These are phyloP conservation scores for Arthrocladium fulminans DNA, from an alignment of 2,329 filamentous ascomycete species.

Conservation along the genomic window DNA sequence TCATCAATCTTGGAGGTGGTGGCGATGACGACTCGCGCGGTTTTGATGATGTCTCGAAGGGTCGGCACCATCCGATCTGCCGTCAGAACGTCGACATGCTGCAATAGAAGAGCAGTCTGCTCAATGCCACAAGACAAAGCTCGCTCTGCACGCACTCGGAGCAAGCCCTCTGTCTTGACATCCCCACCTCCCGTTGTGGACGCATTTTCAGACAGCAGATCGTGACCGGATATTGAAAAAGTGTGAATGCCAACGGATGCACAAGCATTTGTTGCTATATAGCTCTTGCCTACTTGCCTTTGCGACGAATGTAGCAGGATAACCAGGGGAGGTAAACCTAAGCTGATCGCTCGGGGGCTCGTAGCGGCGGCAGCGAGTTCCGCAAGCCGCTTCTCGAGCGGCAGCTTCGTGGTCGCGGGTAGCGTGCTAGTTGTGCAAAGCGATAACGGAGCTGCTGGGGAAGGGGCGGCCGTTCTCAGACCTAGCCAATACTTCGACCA, in stretches of 20 bases:
- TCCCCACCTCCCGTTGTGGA: conserved; percentile 70
- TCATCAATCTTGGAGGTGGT: conserved; percentile 95
- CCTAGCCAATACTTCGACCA: conserved; percentile 88
- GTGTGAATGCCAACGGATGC: conserved; percentile 83
- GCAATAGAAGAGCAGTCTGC: conserved; percentile 74
- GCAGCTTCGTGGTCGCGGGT: conserved; percentile 45
- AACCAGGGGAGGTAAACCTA: conserved; percentile 79
- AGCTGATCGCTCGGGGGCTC: conserved; percentile 73
- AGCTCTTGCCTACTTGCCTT: conserved; percentile 86
- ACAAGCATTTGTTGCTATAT: conserved; percentile 65
- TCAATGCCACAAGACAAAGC: conserved; percentile 80
- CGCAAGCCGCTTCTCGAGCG: conserved; percentile 61
- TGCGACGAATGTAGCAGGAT: conserved; percentile 87
- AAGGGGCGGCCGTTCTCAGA: conserved; percentile 55
- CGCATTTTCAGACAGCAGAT: conserved; percentile 78
- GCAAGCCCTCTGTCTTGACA: conserved; percentile 84
- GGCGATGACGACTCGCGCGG: conserved; percentile 74
- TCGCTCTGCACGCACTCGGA: conserved; percentile 78
- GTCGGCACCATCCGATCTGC: conserved; percentile 83
- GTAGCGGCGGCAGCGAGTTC: conserved; percentile 84
- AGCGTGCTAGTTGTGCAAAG: conserved; percentile 24
- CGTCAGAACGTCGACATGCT: conserved; percentile 81
- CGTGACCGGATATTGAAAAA: conserved; percentile 82
- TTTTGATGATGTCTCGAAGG: conserved; percentile 72
- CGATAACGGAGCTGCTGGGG: conserved; percentile 25